A percentile compares a stretch with the other conserved stretches of the same genome.
Evolutionary conservation across 106 monocot species (phyloP).

Genomic region (Alisma plantagoaquatica): DNA sequence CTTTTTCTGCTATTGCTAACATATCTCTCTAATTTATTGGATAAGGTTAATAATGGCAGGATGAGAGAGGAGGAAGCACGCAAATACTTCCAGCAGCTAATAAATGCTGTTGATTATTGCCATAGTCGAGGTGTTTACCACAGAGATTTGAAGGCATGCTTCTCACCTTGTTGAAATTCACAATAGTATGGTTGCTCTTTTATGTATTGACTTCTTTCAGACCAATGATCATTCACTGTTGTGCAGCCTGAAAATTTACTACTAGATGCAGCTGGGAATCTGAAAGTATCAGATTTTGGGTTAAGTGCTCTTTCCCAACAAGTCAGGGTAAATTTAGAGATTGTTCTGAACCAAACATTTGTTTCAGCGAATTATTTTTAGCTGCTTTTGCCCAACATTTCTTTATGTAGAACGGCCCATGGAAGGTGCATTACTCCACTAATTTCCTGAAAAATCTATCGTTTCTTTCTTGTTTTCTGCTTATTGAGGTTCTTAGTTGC

Average conservation of each 20-base stretch:
- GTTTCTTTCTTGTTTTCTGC: no score
- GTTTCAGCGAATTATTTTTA: neutral
- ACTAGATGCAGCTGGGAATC: constrained; percentile 59
- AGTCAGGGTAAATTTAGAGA: constrained; percentile 55
- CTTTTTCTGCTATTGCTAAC: no score
- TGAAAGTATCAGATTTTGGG: constrained; percentile 91
- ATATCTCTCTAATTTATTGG: neutral
- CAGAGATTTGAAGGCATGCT: constrained; percentile 63
- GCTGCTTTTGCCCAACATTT: no score
- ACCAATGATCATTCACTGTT: neutral
- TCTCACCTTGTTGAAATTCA: no score
- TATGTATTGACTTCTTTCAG: neutral
- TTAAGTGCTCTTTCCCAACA: constrained; percentile 79
- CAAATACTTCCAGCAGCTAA: constrained; percentile 76
- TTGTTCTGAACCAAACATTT: neutral
- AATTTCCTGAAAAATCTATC: no score
- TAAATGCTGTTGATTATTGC: constrained; percentile 90
- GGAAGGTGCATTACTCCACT: no score
- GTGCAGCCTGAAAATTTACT: constrained; percentile 85
- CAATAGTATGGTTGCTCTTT: neutral
- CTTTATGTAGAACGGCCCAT: neutral
- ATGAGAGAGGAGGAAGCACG: constrained; percentile 78
- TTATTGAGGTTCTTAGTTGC: no score
- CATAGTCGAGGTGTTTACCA: constrained; percentile 91
- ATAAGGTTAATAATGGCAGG: constrained; percentile 61